Evolutionary conservation across 305 asterid genomes (phyloP).

Genomic region (Fraxinus angustifolia): DNA sequence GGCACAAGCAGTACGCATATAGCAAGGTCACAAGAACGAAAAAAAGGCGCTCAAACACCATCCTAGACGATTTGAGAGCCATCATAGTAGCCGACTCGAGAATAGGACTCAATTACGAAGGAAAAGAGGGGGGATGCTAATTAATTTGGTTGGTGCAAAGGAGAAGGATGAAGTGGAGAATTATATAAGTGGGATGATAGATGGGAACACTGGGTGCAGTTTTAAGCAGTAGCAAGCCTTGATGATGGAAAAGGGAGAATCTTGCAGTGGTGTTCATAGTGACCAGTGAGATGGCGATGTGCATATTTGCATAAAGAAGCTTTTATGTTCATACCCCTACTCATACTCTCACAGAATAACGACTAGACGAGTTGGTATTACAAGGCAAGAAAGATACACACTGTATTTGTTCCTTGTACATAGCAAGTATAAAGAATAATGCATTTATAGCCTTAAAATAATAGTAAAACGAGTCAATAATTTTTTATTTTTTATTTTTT

Average conservation of each 20-base stretch:
- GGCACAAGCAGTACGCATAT: background rate
- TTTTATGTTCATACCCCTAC: constrained; percentile 52
- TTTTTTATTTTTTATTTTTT: no score
- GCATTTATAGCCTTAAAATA: background rate
- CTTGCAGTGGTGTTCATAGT: constrained; percentile 27
- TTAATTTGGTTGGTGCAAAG: background rate
- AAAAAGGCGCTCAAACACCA: constrained; percentile 18
- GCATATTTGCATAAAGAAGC: constrained; percentile 55
- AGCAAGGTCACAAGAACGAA: constrained; percentile 27
- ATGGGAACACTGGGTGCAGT: constrained; percentile 37
- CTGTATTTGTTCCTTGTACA: background rate
- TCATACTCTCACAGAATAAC: constrained; percentile 55
- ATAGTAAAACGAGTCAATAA: no score
- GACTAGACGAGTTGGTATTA: background rate
- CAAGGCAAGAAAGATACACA: background rate
- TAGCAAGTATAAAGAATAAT: background rate
- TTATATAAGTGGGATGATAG: constrained; percentile 52
- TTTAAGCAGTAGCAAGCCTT: constrained; percentile 16
- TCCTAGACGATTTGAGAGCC: background rate
- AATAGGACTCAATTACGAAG: constrained; percentile 25
- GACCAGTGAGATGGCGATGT: constrained; percentile 22
- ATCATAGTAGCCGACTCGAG: background rate
- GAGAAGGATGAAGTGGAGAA: constrained; percentile 27
- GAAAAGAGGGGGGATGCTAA: background rate
- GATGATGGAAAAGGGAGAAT: constrained; percentile 41